Evolutionary conservation across 1,284 basidiomycete genomes (phyloP).

Genomic region (Tremellales sp.): DNA sequence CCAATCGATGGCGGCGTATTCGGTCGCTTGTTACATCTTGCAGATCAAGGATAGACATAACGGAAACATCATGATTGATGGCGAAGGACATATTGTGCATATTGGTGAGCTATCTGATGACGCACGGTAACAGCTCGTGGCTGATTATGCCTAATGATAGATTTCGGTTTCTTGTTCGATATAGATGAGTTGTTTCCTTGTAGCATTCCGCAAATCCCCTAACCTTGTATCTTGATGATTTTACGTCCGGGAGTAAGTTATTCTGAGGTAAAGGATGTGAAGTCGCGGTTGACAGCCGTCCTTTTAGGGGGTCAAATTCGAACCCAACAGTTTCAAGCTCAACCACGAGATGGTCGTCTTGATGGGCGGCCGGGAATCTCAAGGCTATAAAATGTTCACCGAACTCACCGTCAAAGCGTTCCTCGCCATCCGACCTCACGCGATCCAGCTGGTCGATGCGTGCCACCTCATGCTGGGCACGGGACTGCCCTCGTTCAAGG

Average conservation of each 20-base stretch:
- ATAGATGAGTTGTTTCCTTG: slow-evolving; percentile 69
- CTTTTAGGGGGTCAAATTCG: slow-evolving; percentile 86
- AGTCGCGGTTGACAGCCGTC: too few relatives aligned
- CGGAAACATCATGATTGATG: slow-evolving; percentile 99
- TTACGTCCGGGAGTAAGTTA: slow-evolving; percentile 63
- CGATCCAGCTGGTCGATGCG: slow-evolving; percentile 81
- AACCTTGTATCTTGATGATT: slow-evolving; percentile 11
- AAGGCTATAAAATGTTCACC: slow-evolving; percentile 91
- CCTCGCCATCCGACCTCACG: slow-evolving; percentile 86
- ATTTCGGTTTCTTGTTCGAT: slow-evolving; percentile 98
- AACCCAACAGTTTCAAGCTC: slow-evolving; percentile 95
- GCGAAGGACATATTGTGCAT: slow-evolving; percentile 91
- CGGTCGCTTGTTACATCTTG: slow-evolving; percentile 94
- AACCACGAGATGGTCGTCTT: slow-evolving; percentile 96
- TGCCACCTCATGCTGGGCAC: slow-evolving; percentile 94
- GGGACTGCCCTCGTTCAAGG: slow-evolving; percentile 93
- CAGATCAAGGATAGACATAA: slow-evolving; percentile 98
- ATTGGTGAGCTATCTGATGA: slow-evolving; percentile 60
- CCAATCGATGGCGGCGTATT: slow-evolving; percentile 99
- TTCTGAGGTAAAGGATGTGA: too few relatives aligned
- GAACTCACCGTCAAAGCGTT: slow-evolving; percentile 94
- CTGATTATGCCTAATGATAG: slow-evolving; percentile 49
- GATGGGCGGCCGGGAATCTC: slow-evolving; percentile 91
- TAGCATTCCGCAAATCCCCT: slow-evolving; percentile 10
- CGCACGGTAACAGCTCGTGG: background rate